Base-by-base conservation (phyloP, 345 rosid species). In the Moricandia moricandioides region DNA sequence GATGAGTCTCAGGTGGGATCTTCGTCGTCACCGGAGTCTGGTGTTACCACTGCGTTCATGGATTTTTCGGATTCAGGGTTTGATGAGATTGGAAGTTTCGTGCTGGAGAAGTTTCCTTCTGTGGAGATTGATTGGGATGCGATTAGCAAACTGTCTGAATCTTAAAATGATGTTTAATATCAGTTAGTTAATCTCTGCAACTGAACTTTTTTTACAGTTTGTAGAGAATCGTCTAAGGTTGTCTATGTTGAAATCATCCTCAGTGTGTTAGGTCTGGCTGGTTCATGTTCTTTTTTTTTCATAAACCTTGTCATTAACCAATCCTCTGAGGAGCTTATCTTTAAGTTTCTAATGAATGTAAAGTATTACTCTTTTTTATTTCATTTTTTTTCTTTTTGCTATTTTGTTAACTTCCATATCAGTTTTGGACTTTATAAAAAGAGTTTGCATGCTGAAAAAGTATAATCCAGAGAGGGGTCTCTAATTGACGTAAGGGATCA, bases 61-160 rank as follows among this genome's bases (percentile, higher is more conserved):
- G 89, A 81, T 43, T 88, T 86, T 76, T 68, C 86, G 7, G 86
- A 77, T 49, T 70, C 83, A 0, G 78, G 61, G 12, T 62, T 73
- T 62, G 83, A 86, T 11, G 86, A 76, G 61, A 69, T 60, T 6
- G 89, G 81, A 24, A 73, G 64, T 76, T 84, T 89, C 10, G 78
- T 79, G 26, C 71, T 89, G 84, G 90, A 86, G 74, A 93, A 89
- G 81, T 85, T 1, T 65, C 98, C 96, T 10, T 93, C 97, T 1
- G 84, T 85, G 78, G 97, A 93, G 85, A 93, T 93, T 33, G 98
- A 93, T 65, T 91, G 97, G 97, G 93, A 87, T 71, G 91, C 91
- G 1, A 87, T 88, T 37, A 79, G 81, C 40, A 83, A 83, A 73
- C 76, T 77, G 69, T 84, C 83, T 21, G 87, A 83, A 70, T 78